A percentile compares a stretch with the other conserved stretches of the same genome.
phyloP scores from a whole-genome alignment of 2,329 filamentous ascomycete species.

The Trichocomaceae sp. region DNA sequence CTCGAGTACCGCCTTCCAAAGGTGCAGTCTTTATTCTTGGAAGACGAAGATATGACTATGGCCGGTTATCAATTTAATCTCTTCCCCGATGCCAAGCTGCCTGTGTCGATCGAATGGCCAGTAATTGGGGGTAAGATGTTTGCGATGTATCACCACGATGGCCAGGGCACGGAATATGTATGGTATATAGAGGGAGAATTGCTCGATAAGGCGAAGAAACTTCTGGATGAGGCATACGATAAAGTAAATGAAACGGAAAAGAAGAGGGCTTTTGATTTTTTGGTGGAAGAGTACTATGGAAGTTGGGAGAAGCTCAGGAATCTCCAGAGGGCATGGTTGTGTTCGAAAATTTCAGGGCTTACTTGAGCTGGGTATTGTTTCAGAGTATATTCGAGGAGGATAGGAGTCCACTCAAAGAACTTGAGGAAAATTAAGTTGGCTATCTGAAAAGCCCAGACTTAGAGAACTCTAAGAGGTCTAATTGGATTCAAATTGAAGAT shows the following conservation, averaged over 20 bases:
- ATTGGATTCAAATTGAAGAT: no score
- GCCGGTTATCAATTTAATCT: not conserved
- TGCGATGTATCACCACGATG: conserved; percentile 6
- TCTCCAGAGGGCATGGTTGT: not conserved
- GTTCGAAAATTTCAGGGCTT: no score
- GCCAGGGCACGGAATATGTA: conserved; percentile 3
- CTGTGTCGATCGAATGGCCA: not conserved
- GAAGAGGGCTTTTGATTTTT: no score
- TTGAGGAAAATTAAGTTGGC: no score
- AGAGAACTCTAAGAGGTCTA: no score
- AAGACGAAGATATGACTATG: not conserved
- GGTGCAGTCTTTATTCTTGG: not conserved
- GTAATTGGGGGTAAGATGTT: not conserved
- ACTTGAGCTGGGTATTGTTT: no score
- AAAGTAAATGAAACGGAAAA: conserved; percentile 4
- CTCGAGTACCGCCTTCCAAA: not conserved
- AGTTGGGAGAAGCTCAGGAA: conserved; percentile 4
- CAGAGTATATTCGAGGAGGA: not conserved
- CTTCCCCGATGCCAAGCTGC: not conserved
- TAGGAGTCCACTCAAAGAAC: not conserved
- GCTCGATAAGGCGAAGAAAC: not conserved
- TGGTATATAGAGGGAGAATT: conserved; percentile 2
- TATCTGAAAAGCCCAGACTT: no score
- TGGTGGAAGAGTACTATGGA: conserved; percentile 2
- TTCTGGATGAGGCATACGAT: not conserved